A percentile compares a stretch with the other conserved stretches of the same genome.
phyloP scores from a whole-genome alignment of 2,329 filamentous ascomycete genomes.

The Colletotrichum destructivum region DNA sequence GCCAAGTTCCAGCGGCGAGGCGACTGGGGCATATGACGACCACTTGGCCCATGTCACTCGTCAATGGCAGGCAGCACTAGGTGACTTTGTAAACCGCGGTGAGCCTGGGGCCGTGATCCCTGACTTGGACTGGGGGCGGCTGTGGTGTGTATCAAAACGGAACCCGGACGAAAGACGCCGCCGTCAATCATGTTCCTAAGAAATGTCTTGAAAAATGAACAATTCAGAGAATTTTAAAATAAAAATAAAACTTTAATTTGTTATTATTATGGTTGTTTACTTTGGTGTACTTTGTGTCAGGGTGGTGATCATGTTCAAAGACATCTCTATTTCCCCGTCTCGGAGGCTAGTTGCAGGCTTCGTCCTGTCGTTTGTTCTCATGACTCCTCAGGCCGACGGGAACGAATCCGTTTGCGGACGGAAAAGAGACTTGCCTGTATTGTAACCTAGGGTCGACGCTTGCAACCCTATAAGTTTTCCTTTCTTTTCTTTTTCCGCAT shows the following conservation, averaged over 20 bases:
- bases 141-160: slow-evolving; percentile 20
- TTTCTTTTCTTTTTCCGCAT: neutral
- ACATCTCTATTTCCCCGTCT: neutral
- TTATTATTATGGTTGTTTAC: neutral
- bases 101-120: slow-evolving; percentile 28
- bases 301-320: neutral
- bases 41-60: neutral
- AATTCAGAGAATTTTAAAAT: neutral
- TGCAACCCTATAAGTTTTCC: slow-evolving; percentile 5
- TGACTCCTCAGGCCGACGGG: slow-evolving; percentile 13
- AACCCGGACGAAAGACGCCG: neutral
- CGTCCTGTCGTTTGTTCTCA: slow-evolving; percentile 33
- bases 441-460: slow-evolving; percentile 18
- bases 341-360: slow-evolving; percentile 33
- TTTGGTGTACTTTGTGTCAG: neutral
- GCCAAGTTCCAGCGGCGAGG: slow-evolving; percentile 29
- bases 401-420: slow-evolving; percentile 39
- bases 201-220: too few relatives aligned
- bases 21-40: slow-evolving; percentile 27
- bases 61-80: neutral
- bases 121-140: slow-evolving; percentile 1
- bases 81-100: neutral
- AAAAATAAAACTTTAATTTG: neutral
- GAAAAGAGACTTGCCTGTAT: slow-evolving; percentile 12
- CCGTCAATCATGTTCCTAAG: neutral